Percentiles rank a stretch among this genome's conserved stretches.
These are phyloP conservation scores for Coprinellus micaceus DNA, from an alignment of 768 basidiomycete species.

Conservation along the genomic window DNA sequence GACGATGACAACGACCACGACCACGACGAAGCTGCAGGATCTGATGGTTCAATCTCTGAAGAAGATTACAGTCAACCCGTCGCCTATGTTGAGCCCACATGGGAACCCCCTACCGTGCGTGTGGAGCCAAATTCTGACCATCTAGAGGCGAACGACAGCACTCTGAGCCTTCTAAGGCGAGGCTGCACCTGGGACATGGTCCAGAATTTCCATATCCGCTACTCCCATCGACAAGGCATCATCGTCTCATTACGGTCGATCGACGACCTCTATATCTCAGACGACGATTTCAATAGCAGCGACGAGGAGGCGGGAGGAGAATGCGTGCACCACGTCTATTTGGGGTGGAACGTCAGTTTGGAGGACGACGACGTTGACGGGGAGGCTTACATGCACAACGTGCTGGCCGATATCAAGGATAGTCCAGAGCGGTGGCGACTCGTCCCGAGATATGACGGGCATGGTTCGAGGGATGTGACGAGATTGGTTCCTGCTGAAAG, in stretches of 20 bases:
- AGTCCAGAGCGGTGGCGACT: conserved; percentile 32
- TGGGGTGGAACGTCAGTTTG: conserved; percentile 68
- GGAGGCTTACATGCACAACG: conserved; percentile 37
- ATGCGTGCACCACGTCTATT: conserved; percentile 44
- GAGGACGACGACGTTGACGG: conserved; percentile 45
- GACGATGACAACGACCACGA: conserved; percentile 32
- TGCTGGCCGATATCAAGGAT: conserved; percentile 33
- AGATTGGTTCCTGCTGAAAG: conserved; percentile 27
- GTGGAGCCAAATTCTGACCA: conserved; percentile 21
- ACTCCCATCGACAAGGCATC: conserved; percentile 53
- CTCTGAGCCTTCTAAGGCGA: conserved; percentile 45
- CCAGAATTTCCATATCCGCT: conserved; percentile 49
- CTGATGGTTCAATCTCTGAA: conserved; percentile 11
- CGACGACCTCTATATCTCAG: conserved; percentile 26
- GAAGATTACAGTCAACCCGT: background rate
- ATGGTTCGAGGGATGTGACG: conserved; percentile 30
- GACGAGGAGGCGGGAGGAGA: conserved; percentile 21
- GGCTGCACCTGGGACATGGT: conserved; percentile 62
- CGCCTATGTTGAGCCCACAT: conserved; percentile 36
- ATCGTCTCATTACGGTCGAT: conserved; percentile 39
- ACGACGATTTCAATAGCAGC: conserved; percentile 12
- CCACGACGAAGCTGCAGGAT: conserved; percentile 12
- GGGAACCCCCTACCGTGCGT: conserved; percentile 53
- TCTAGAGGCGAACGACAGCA: conserved; percentile 14
- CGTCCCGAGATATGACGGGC: conserved; percentile 18